These are phyloP conservation scores for Pleurotus tuber-regium DNA, from an alignment of 768 basidiomycete genomes.

Conservation along the genomic window DNA sequence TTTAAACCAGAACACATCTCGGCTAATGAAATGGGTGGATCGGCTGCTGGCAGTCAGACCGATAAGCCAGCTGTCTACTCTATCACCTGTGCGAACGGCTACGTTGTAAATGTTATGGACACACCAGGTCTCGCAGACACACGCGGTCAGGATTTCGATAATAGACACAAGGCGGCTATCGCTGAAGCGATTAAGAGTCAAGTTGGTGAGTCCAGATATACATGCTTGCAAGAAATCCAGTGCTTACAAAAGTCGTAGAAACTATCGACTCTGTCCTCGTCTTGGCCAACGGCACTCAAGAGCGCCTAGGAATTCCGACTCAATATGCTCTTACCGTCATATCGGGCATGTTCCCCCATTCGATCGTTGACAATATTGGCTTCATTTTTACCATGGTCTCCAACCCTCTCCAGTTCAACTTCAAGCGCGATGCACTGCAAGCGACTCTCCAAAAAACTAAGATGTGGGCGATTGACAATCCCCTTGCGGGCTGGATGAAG, in stretches of 20 bases:
- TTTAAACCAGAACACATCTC: slow-evolving; percentile 9
- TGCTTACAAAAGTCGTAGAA: background rate
- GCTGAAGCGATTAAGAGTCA: slow-evolving; percentile 20
- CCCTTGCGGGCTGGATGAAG: slow-evolving; percentile 13
- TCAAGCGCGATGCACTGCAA: slow-evolving; percentile 18
- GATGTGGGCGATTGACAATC: slow-evolving; percentile 15
- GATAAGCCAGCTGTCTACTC: slow-evolving; percentile 13
- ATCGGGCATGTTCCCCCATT: slow-evolving; percentile 22
- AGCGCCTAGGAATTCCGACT: slow-evolving; percentile 22
- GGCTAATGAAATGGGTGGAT: slow-evolving; percentile 13
- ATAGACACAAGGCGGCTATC: slow-evolving; percentile 23
- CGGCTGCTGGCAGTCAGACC: slow-evolving; percentile 14
- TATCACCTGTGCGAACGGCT: slow-evolving; percentile 13
- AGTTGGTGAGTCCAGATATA: slow-evolving; percentile 2
- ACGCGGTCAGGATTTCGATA: slow-evolving; percentile 22
- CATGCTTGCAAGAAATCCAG: background rate
- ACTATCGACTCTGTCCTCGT: slow-evolving; percentile 25
- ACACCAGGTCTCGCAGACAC: slow-evolving; percentile 29
- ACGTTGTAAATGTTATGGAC: slow-evolving; percentile 22
- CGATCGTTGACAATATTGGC: slow-evolving; percentile 22
- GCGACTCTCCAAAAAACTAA: slow-evolving; percentile 6
- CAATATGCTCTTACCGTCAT: slow-evolving; percentile 24
- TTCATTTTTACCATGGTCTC: slow-evolving; percentile 24
- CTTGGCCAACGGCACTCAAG: slow-evolving; percentile 25
- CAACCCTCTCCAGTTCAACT: slow-evolving; percentile 20